These are phyloP conservation scores for Extremus antarcticus DNA, from an alignment of 495 filamentous ascomycete species.

Conservation along the genomic window DNA sequence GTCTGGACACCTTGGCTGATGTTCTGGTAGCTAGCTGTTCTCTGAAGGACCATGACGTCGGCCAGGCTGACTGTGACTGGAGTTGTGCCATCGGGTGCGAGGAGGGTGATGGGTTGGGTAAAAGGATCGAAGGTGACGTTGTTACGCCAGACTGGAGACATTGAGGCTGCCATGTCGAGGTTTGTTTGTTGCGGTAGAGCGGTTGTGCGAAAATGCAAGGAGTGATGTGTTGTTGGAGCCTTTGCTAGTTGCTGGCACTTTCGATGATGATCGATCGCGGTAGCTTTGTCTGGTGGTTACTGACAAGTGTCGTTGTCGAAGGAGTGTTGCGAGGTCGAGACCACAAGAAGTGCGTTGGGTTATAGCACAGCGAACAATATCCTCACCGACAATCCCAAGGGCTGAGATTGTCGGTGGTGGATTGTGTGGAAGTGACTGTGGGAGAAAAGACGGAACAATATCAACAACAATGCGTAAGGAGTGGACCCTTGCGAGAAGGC, in stretches of 20 bases:
- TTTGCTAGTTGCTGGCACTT: neutral
- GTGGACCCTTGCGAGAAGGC: neutral
- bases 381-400: neutral
- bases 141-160: neutral
- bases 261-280: neutral
- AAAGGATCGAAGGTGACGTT: constrained; percentile 42
- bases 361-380: neutral
- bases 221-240: neutral
- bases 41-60: constrained; percentile 38
- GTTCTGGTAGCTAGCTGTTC: constrained; percentile 42
- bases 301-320: neutral
- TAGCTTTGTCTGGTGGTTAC: neutral
- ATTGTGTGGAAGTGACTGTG: neutral
- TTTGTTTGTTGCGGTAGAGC: neutral
- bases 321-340: neutral
- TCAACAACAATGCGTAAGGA: neutral
- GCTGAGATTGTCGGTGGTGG: neutral
- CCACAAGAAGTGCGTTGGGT: neutral
- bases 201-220: neutral
- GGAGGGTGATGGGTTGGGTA: constrained; percentile 47
- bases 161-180: neutral
- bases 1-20: constrained; percentile 66
- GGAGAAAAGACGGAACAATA: neutral
- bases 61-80: constrained; percentile 40
- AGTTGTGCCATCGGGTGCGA: constrained; percentile 37